phyloP scores from a whole-genome alignment of 768 basidiomycete species.

The Cantharellus cinnabarinus region DNA sequence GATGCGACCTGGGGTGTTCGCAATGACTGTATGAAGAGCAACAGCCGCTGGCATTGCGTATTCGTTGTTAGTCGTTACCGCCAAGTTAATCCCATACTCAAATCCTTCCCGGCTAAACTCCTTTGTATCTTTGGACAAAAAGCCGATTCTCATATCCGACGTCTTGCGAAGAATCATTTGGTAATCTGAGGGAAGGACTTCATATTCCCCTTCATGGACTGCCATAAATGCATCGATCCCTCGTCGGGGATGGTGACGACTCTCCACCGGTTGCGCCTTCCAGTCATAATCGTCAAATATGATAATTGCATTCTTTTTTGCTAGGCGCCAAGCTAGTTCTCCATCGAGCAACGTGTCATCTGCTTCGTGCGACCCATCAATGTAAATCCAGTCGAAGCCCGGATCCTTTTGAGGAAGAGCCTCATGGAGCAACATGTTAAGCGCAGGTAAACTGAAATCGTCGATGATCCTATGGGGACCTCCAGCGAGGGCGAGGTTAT shows the following conservation, averaged over 20 bases:
- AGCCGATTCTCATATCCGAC: slow-evolving; percentile 33
- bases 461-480: slow-evolving; percentile 26
- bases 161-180: slow-evolving; percentile 35
- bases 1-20: slow-evolving; percentile 19
- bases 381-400: slow-evolving; percentile 39
- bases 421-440: slow-evolving; percentile 28
- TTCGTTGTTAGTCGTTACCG: slow-evolving; percentile 21
- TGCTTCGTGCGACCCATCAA: slow-evolving; percentile 39
- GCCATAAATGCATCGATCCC: slow-evolving; percentile 35
- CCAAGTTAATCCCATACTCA: slow-evolving; percentile 30
- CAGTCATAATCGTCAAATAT: slow-evolving; percentile 42
- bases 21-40: slow-evolving; percentile 23
- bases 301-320: slow-evolving; percentile 28
- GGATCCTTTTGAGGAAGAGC: slow-evolving; percentile 15
- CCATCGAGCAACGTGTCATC: slow-evolving; percentile 42
- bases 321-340: slow-evolving; percentile 36
- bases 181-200: slow-evolving; percentile 22
- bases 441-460: slow-evolving; percentile 32
- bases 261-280: slow-evolving; percentile 27
- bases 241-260: slow-evolving; percentile 32
- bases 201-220: slow-evolving; percentile 31
- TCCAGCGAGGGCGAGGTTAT: slow-evolving; percentile 29
- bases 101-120: slow-evolving; percentile 8
- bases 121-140: slow-evolving; percentile 17
- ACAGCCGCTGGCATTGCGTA: slow-evolving; percentile 32